phyloP scores from a whole-genome alignment of 257 asterid genomes.

The Jacaranda mimosifolia region DNA sequence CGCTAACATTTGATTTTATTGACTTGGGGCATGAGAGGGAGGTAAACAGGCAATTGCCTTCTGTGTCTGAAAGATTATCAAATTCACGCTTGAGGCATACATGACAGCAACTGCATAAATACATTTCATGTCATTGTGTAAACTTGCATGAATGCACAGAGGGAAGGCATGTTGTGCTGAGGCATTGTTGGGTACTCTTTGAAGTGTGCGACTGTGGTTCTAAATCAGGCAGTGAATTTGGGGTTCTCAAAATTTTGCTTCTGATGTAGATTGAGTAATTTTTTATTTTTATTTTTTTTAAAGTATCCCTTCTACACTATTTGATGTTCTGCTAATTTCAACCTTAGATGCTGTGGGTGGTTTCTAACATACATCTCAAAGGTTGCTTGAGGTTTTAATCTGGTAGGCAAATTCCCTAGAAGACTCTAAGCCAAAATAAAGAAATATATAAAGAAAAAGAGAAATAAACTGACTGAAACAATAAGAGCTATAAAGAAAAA shows the following conservation, averaged over 20 bases:
- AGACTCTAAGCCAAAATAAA: conserved; percentile 28
- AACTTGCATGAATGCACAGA: too few relatives aligned
- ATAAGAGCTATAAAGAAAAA: too few relatives aligned
- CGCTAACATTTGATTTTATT: neutral
- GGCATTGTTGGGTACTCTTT: neutral
- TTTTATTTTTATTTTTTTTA: too few relatives aligned
- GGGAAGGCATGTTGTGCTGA: neutral
- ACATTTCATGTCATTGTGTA: too few relatives aligned
- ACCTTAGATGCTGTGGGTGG: conserved; percentile 6
- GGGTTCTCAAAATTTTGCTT: neutral
- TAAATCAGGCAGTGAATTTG: neutral
- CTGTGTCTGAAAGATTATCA: neutral
- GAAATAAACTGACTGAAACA: too few relatives aligned
- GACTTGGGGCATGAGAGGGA: conserved; percentile 1
- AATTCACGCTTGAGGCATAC: too few relatives aligned
- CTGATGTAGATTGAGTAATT: too few relatives aligned
- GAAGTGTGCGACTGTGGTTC: neutral
- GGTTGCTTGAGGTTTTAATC: conserved; percentile 21
- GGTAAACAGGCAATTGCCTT: neutral
- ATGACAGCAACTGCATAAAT: too few relatives aligned
- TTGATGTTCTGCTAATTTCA: conserved; percentile 3
- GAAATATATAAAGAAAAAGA: too few relatives aligned
- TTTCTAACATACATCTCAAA: neutral
- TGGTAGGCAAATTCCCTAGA: neutral
- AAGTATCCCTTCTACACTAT: neutral